phyloP scores from a whole-genome alignment of 2,329 filamentous ascomycete species.

The Aureobasidium sp. region DNA sequence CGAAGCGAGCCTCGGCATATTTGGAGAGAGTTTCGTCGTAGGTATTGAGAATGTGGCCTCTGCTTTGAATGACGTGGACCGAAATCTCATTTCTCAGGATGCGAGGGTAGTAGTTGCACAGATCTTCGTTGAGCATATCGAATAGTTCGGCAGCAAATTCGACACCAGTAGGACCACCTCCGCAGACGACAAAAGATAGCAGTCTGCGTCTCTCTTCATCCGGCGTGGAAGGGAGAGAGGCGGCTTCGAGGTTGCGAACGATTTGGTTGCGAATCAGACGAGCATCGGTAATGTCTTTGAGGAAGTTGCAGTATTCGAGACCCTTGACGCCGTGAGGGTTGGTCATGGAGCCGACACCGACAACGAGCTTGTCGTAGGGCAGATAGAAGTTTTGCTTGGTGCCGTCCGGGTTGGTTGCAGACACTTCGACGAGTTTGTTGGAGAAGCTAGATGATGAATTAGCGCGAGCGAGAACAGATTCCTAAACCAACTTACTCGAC shows the following conservation, averaged over 20 bases:
- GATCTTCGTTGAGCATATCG: slow-evolving; percentile 92
- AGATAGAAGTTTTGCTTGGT: slow-evolving; percentile 81
- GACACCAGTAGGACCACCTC: slow-evolving; percentile 91
- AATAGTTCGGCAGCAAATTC: slow-evolving; percentile 96
- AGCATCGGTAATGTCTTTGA: slow-evolving; percentile 93
- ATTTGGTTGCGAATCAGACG: slow-evolving; percentile 82
- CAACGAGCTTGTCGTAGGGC: slow-evolving; percentile 92
- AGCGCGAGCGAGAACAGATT: neutral
- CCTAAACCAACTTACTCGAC: slow-evolving; percentile 48
- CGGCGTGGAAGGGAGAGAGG: slow-evolving; percentile 83
- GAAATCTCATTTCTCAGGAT: slow-evolving; percentile 96
- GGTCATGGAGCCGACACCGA: slow-evolving; percentile 85
- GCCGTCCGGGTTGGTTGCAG: slow-evolving; percentile 63
- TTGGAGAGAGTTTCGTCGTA: slow-evolving; percentile 92
- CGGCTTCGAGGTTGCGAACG: slow-evolving; percentile 80
- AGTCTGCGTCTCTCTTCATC: slow-evolving; percentile 83
- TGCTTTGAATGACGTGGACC: slow-evolving; percentile 91
- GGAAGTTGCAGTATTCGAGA: slow-evolving; percentile 84
- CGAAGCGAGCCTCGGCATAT: slow-evolving; percentile 86
- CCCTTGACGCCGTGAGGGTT: slow-evolving; percentile 96
- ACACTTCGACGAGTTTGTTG: slow-evolving; percentile 81
- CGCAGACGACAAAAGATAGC: slow-evolving; percentile 91
- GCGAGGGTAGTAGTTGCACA: slow-evolving; percentile 74
- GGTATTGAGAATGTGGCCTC: slow-evolving; percentile 92
- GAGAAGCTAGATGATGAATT: slow-evolving; percentile 50